Percentiles rank a stretch among this genome's conserved stretches.
These are phyloP conservation scores for Pichia insulana DNA, from an alignment of 805 yeast species.

Conservation along the genomic window DNA sequence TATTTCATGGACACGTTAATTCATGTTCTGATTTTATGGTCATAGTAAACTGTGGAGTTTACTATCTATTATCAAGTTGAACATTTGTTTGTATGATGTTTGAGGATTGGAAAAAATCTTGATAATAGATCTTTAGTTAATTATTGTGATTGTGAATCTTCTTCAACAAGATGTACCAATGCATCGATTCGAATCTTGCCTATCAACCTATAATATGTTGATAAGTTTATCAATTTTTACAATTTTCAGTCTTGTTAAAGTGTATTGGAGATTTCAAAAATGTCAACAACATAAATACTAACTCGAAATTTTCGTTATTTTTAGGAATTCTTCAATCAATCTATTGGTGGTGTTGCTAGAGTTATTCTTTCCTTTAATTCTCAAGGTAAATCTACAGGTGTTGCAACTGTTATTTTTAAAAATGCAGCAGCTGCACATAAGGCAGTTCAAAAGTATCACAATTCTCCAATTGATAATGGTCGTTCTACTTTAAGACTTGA, in stretches of 20 bases:
- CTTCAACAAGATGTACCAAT: too few relatives aligned
- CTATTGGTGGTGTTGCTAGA: constrained; percentile 75
- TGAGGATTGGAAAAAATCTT: background rate
- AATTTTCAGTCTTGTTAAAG: background rate
- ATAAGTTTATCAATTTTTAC: background rate
- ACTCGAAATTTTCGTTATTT: constrained; percentile 3
- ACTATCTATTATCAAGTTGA: background rate
- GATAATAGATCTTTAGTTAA: too few relatives aligned
- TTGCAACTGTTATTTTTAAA: constrained; percentile 78
- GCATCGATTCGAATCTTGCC: too few relatives aligned
- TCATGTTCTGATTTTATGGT: background rate
- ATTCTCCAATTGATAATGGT: constrained; percentile 91
- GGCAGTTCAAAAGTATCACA: constrained; percentile 80
- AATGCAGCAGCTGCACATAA: constrained; percentile 58
- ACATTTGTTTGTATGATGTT: background rate
- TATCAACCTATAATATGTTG: too few relatives aligned
- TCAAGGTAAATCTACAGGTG: constrained; percentile 85
- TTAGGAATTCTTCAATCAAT: constrained; percentile 82
- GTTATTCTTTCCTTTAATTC: constrained; percentile 74
- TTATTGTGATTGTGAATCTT: too few relatives aligned
- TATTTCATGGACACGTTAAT: background rate
- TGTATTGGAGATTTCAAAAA: background rate
- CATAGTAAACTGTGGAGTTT: background rate
- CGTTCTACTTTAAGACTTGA: constrained; percentile 66
- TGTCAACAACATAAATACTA: constrained; percentile 16